phyloP scores from a whole-genome alignment of 116 monocot genomes.

The Cymodocea nodosa region DNA sequence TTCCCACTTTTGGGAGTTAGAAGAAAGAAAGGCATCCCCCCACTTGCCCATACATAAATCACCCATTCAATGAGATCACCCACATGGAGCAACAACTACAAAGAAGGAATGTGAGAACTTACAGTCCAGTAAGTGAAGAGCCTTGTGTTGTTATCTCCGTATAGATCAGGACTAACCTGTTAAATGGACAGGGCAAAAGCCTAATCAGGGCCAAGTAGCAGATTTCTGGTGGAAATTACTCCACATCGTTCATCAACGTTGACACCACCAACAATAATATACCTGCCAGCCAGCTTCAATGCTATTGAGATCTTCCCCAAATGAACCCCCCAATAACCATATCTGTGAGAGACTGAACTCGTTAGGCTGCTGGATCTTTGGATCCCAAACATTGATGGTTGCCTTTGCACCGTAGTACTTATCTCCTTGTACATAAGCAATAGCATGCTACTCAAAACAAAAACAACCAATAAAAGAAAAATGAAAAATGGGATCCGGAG shows the following conservation, averaged over 20 bases:
- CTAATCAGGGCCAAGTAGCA: neutral
- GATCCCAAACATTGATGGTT: conserved; percentile 25
- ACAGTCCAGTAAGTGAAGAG: conserved; percentile 26
- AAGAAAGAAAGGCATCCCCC: neutral
- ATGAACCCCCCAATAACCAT: conserved; percentile 17
- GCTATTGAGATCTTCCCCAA: conserved; percentile 20
- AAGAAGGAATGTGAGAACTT: conserved; percentile 9
- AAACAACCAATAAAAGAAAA: neutral
- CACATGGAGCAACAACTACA: neutral
- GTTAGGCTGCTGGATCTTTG: conserved; percentile 14
- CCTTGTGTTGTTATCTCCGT: conserved; percentile 29
- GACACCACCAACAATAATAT: neutral
- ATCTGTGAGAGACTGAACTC: conserved; percentile 25
- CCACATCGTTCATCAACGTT: neutral
- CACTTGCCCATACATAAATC: neutral
- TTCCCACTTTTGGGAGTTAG: neutral
- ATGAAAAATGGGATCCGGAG: neutral
- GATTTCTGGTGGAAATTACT: neutral
- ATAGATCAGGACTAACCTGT: conserved; percentile 22
- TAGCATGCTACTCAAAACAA: conserved; percentile 17
- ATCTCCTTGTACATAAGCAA: conserved; percentile 15
- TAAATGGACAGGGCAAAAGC: neutral
- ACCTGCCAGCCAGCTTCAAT: conserved; percentile 25
- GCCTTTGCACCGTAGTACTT: conserved; percentile 25
- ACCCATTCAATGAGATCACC: neutral